Evolutionary conservation across 371 early-diverging fungal genomes (phyloP).

Genomic region (Mortierella sp.): DNA sequence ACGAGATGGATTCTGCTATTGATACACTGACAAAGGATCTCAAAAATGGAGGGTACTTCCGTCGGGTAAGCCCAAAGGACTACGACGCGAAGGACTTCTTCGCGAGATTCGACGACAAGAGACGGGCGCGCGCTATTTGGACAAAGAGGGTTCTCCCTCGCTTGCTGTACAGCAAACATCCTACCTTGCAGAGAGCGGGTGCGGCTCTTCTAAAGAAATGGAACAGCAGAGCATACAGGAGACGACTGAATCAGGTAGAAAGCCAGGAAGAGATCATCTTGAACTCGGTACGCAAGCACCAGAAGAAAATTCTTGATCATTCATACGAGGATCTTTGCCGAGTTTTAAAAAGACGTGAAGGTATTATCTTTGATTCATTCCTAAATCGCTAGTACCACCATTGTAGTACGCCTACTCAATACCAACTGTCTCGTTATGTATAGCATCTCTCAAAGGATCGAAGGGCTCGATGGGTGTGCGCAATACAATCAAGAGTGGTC

Average conservation of each 20-base stretch:
- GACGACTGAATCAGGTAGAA: constrained; percentile 6
- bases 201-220: constrained; percentile 12
- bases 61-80: constrained; percentile 8
- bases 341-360: constrained; percentile 11
- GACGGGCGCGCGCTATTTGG: constrained; percentile 17
- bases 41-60: constrained; percentile 18
- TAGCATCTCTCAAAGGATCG: not conserved
- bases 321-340: constrained; percentile 15
- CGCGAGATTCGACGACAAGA: constrained; percentile 19
- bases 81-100: constrained; percentile 16
- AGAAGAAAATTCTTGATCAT: constrained; percentile 12
- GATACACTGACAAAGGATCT: constrained; percentile 10
- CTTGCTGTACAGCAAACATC: constrained; percentile 15
- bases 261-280: constrained; percentile 10
- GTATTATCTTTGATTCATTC: constrained; percentile 7
- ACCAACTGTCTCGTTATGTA: not conserved
- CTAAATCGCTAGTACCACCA: not conserved
- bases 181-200: constrained; percentile 11
- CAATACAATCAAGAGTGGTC: not conserved
- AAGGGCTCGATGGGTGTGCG: not conserved
- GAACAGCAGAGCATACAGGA: constrained; percentile 20
- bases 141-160: constrained; percentile 15
- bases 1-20: constrained; percentile 13
- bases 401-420: not conserved
- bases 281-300: constrained; percentile 14